Evolutionary conservation across 208 protist genomes (phyloP), one percentile per base, ranked within the genome.

Genomic region (Strigomonas culicis): DNA sequence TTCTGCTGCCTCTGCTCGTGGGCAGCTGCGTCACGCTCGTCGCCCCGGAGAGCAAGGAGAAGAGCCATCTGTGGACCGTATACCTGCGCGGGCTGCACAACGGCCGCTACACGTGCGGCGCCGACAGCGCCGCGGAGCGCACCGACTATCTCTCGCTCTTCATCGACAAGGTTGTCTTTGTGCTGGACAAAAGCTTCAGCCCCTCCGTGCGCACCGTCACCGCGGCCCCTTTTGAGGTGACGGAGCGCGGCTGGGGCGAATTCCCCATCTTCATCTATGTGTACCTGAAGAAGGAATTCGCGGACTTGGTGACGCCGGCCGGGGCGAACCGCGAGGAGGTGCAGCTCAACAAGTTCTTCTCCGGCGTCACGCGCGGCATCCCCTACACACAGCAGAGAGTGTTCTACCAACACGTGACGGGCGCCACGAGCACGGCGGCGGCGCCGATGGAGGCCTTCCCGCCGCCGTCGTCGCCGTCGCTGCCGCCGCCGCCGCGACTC

Each of bases 11-110:
- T 6, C 31, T 95, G 39, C 73, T 95, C 21, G 89, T 92, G 25
- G 84, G 84, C 57, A 80, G 84, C 53, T 81, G 77, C 57, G 82
- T 88, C 49, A 73, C 77, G 47, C 80, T 92, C 24, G 67, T 88
- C 25, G 80, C 87, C 58, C 72, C 68, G 22, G 82, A 87, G 36
- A 88, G 72, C 70, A 70, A 80, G 21, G 79, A 92, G 44, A 81
- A 81, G 59, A 92, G 83, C 68, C 86, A 93, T 41, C 68, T 75
- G 51, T 95, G 89, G 86, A 93, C 86, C 13, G 89, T 95, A n/a
- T 95, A 95, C 68, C 73, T 95, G 39, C 89, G 89, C 19, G 89
- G 89, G 1, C 61, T 95, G 24, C 85, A 83, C 74, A 89, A 91
- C 56, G 83, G 77, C 0, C 2, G 30, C 43, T 62, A 41, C 39